Percentiles rank a stretch among this genome's conserved stretches.
Evolutionary conservation across 768 basidiomycete genomes (phyloP).

Genomic region (Cystobasidium tubakii): DNA sequence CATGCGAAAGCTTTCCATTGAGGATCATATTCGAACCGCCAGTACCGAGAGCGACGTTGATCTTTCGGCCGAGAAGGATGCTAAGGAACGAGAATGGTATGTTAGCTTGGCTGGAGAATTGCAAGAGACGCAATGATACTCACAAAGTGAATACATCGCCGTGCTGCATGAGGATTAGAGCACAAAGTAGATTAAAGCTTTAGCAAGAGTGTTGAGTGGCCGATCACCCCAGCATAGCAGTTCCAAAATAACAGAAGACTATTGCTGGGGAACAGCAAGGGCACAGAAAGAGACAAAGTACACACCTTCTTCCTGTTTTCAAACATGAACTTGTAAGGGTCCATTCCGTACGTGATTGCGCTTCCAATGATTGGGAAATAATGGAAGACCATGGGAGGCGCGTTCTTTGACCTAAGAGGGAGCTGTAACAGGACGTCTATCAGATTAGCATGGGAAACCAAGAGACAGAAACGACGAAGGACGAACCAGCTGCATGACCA

Average conservation of each 20-base stretch:
- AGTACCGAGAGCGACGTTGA: slow-evolving; percentile 83
- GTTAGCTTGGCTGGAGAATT: neutral
- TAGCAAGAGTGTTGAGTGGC: neutral
- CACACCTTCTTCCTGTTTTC: slow-evolving; percentile 67
- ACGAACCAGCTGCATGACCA: slow-evolving; percentile 70
- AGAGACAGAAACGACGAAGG: neutral
- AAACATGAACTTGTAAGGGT: slow-evolving; percentile 83
- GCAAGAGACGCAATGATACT: slow-evolving; percentile 10
- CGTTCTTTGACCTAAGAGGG: slow-evolving; percentile 52
- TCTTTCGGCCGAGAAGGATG: slow-evolving; percentile 74
- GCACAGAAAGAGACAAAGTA: neutral
- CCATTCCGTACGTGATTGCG: slow-evolving; percentile 79
- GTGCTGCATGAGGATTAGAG: no score
- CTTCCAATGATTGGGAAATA: slow-evolving; percentile 86
- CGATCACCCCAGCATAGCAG: neutral
- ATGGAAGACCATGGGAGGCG: slow-evolving; percentile 89
- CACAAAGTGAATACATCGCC: slow-evolving; percentile 91
- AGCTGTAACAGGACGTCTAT: neutral
- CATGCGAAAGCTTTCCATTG: slow-evolving; percentile 82
- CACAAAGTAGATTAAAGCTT: no score
- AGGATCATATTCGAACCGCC: slow-evolving; percentile 91
- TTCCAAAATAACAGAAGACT: no score
- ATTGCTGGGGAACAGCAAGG: no score
- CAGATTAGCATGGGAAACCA: neutral
- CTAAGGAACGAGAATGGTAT: slow-evolving; percentile 3